phyloP scores from a whole-genome alignment of 2,329 filamentous ascomycete genomes.

The Nothophoma quercina region DNA sequence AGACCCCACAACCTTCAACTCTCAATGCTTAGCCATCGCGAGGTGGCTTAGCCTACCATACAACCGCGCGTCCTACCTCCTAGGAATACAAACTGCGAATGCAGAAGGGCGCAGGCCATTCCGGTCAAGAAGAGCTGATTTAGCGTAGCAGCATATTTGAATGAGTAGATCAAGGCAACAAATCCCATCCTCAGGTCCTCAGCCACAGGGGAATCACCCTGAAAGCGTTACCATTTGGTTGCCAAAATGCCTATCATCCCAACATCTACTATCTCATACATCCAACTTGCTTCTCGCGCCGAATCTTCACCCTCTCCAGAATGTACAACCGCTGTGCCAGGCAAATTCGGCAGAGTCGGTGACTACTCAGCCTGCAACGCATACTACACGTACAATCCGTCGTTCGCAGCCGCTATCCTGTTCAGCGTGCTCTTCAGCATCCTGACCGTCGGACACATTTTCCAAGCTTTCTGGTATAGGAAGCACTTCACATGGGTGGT shows the following conservation, averaged over 20 bases:
- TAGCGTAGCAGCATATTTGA: no score
- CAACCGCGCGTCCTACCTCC: neutral
- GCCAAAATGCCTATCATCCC: neutral
- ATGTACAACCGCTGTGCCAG: conserved; percentile 35
- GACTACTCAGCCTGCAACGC: conserved; percentile 36
- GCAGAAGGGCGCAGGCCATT: neutral
- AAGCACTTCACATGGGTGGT: conserved; percentile 55
- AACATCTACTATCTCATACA: neutral
- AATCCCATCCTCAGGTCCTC: no score
- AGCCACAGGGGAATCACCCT: no score
- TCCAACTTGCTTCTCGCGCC: conserved; percentile 3
- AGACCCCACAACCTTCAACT: neutral
- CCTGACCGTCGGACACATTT: conserved; percentile 30
- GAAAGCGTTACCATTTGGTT: no score
- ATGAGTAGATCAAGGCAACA: no score
- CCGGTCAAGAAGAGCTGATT: neutral
- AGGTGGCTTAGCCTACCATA: neutral
- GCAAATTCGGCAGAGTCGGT: conserved; percentile 33
- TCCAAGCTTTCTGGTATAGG: conserved; percentile 30
- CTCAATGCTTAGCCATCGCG: neutral
- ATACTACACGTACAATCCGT: conserved; percentile 34
- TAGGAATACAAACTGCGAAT: neutral
- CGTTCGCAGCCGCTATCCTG: conserved; percentile 31
- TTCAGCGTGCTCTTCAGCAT: conserved; percentile 36
- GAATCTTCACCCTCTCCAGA: conserved; percentile 21